phyloP scores from a whole-genome alignment of 2,329 filamentous ascomycete species.

The Neocatenulostroma microsporum region DNA sequence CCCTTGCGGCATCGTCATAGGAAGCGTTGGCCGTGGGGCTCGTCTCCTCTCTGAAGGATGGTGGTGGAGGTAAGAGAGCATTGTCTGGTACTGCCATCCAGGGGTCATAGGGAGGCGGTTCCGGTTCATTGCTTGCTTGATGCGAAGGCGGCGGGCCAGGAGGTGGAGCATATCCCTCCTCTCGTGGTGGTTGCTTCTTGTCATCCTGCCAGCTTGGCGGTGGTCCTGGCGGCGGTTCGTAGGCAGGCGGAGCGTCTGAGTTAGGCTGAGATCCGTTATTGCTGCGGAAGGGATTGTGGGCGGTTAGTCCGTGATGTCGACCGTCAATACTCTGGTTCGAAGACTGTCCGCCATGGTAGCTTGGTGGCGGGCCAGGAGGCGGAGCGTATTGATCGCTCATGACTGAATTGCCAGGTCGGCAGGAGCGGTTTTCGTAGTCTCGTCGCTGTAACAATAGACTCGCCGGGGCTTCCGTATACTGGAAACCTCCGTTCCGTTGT shows the following conservation, averaged over 20 bases:
- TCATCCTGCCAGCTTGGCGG: slow-evolving; percentile 18
- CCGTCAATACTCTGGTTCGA: too few species aligned
- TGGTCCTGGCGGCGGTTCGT: slow-evolving; percentile 25
- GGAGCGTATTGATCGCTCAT: slow-evolving; percentile 23
- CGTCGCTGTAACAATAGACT: slow-evolving; percentile 6
- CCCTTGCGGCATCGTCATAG: slow-evolving; percentile 55
- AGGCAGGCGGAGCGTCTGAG: slow-evolving; percentile 14
- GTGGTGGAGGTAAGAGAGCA: slow-evolving; percentile 63
- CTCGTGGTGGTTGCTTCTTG: slow-evolving; percentile 11
- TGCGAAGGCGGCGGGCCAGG: slow-evolving; percentile 29
- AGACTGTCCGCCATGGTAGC: too few species aligned
- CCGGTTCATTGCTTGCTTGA: slow-evolving; percentile 14
- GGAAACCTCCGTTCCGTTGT: neutral
- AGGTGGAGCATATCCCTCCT: slow-evolving; percentile 26
- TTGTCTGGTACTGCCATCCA: slow-evolving; percentile 69
- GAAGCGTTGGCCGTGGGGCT: slow-evolving; percentile 65
- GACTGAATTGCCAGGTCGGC: neutral
- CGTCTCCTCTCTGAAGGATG: slow-evolving; percentile 56
- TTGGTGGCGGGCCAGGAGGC: slow-evolving; percentile 27
- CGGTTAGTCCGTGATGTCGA: slow-evolving; percentile 7
- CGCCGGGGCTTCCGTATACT: neutral
- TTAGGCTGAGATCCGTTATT: slow-evolving; percentile 9
- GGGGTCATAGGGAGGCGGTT: slow-evolving; percentile 57
- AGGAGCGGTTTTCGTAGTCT: slow-evolving; percentile 8
- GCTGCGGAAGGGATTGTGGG: slow-evolving; percentile 13